These are phyloP conservation scores for Fraxinus latifolia DNA, from an alignment of 305 asterid species.

Conservation along the genomic window DNA sequence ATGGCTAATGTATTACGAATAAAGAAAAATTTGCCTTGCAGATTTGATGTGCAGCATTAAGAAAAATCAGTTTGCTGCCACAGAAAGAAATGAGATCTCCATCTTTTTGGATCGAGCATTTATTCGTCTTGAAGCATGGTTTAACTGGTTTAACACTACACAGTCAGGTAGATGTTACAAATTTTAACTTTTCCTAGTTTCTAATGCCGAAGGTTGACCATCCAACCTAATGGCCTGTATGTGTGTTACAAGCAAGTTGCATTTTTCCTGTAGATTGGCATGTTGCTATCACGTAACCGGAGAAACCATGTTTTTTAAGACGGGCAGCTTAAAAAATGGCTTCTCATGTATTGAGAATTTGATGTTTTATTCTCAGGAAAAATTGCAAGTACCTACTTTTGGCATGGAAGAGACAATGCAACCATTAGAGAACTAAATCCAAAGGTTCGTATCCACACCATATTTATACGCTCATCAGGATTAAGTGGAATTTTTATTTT, in stretches of 20 bases:
- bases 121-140: constrained; percentile 91
- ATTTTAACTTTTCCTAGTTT: not conserved
- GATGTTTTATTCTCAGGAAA: constrained; percentile 54
- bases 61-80: constrained; percentile 58
- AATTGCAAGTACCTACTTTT: constrained; percentile 62
- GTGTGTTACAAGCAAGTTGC: constrained; percentile 17
- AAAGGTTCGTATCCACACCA: constrained; percentile 52
- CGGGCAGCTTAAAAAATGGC: constrained; percentile 18
- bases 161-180: constrained; percentile 62
- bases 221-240: not conserved
- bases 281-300: constrained; percentile 22
- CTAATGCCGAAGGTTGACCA: not conserved
- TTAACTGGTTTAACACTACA: constrained; percentile 85
- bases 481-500: constrained; percentile 10
- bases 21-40: constrained; percentile 29
- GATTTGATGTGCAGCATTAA: constrained; percentile 67
- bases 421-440: constrained; percentile 84
- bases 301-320: constrained; percentile 11
- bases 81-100: constrained; percentile 57
- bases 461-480: constrained; percentile 13
- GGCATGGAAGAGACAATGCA: constrained; percentile 88
- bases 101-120: constrained; percentile 68
- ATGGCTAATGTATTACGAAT: constrained; percentile 16
- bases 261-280: not conserved
- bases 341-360: constrained; percentile 15